Conservation (phyloP, 805 yeast species). For the Kodamaea laetipori region DNA sequence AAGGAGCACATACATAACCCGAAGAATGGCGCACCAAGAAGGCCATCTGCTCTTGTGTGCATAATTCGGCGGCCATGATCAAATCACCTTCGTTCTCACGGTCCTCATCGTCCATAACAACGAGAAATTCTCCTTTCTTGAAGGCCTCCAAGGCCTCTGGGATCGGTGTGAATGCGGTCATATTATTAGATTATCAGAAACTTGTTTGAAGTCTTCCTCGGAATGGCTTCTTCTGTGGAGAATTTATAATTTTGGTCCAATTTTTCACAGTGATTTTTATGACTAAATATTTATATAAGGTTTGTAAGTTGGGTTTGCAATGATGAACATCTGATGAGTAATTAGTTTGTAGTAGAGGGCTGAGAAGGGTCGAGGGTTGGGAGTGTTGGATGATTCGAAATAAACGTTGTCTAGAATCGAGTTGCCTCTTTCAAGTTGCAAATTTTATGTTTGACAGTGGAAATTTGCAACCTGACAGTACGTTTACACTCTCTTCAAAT, state of each 20-base stretch:
- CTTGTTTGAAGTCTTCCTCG: background rate
- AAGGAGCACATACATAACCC: conserved; percentile 93
- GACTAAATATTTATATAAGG: background rate
- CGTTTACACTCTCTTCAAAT: too few relatives aligned
- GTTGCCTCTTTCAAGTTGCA: too few relatives aligned
- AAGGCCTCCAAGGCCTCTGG: conserved; percentile 21
- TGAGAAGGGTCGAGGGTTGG: too few relatives aligned
- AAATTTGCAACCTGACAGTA: too few relatives aligned
- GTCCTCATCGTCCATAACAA: conserved; percentile 96
- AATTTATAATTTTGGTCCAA: conserved; percentile 3
- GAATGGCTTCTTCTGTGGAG: conserved; percentile 7
- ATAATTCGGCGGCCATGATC: conserved; percentile 84
- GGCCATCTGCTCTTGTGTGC: conserved; percentile 88
- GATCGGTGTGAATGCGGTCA: conserved; percentile 14
- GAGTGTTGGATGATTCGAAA: too few relatives aligned
- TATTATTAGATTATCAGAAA: background rate
- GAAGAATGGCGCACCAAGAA: conserved; percentile 83
- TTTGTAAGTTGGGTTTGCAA: background rate
- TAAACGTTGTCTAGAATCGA: too few relatives aligned
- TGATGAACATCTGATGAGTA: too few relatives aligned
- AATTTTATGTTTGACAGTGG: too few relatives aligned
- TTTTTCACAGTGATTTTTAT: conserved; percentile 1
- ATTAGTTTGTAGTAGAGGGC: too few relatives aligned
- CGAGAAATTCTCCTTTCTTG: conserved; percentile 74
- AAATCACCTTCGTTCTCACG: conserved; percentile 98